These are phyloP conservation scores for Ajuga chamaepitys DNA, from an alignment of 257 asterid genomes.

Conservation along the genomic window DNA sequence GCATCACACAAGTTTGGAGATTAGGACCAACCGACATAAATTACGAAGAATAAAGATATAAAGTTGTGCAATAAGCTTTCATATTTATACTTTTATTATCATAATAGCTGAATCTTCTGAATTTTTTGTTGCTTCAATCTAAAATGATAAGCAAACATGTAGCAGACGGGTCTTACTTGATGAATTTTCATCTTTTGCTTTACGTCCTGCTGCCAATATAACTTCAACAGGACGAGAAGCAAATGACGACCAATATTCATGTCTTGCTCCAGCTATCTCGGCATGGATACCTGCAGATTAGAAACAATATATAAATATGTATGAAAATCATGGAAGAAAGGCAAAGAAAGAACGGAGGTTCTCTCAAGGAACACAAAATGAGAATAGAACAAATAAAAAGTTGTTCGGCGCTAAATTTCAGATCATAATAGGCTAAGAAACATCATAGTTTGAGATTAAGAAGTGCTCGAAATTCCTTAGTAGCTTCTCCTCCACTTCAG, in stretches of 20 bases:
- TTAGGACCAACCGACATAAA: background rate
- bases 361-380: background rate
- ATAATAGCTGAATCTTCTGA: background rate
- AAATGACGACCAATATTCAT: slow-evolving; percentile 70
- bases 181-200: slow-evolving; percentile 47
- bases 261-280: slow-evolving; percentile 68
- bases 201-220: slow-evolving; percentile 71
- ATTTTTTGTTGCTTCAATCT: background rate
- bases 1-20: no score
- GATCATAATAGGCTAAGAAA: background rate
- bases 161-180: slow-evolving; percentile 30
- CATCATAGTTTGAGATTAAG: background rate
- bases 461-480: background rate
- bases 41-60: background rate
- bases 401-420: background rate
- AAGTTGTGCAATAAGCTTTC: background rate
- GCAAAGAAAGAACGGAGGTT: background rate
- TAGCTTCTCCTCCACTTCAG: background rate
- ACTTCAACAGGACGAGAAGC: slow-evolving; percentile 66
- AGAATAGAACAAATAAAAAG: background rate
- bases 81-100: background rate
- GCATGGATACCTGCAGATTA: slow-evolving; percentile 59
- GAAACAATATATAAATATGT: background rate
- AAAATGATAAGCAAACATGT: background rate
- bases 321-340: background rate